Evolutionary conservation across 257 asterid genomes (phyloP), one percentile per base, ranked within the genome.

Genomic region (Penstemon davidsonii): DNA sequence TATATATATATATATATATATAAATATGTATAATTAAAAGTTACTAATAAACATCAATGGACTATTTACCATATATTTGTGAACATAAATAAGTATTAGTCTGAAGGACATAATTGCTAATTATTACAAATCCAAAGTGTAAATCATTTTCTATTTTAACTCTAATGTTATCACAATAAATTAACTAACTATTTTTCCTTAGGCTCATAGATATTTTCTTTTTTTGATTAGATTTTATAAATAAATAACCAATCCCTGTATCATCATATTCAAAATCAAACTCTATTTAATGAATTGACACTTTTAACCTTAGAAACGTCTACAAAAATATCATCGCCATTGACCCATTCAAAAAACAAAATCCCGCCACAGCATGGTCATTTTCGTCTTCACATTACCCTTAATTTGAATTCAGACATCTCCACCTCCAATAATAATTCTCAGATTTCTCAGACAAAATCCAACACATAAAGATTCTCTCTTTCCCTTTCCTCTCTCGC

Each of bases 321-420:
- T 8, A 2, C 6, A 67, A 61, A 8, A 37, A 45, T 59, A 60
- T 2, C 38, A 65, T 38, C 64, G 55, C 49, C 18, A 3, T 8
- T 4, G 4, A 3, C 33, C 19, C 4, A 33, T 36, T 64, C 19
- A 52, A 69, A 69, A 69, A 38, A 43, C 8, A 8, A 38, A 53
- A 53, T 64, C 78, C 83, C 83, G 78, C 75, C 70, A 56, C 61
- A 37, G 0, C 25, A 4, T 37, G 80, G 75, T 13, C 67, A 67
- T 71, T 79, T 75, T 75, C 66, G 80, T 75, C 79, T 46, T 13
- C 40, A 55, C 73, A 78, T 9, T n/a, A 25, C 36, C 64, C 19
- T 19, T 5, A 51, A 42, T 76, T 76, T 71, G 79, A 76, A 76
- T 76, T 74, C 66, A 67, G 80, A 70, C 77, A 60, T 38, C 45